A percentile compares a stretch with the other conserved stretches of the same genome.
Evolutionary conservation across 139 green algal genomes (phyloP).

Genomic region (Haematococcus lacustris): DNA sequence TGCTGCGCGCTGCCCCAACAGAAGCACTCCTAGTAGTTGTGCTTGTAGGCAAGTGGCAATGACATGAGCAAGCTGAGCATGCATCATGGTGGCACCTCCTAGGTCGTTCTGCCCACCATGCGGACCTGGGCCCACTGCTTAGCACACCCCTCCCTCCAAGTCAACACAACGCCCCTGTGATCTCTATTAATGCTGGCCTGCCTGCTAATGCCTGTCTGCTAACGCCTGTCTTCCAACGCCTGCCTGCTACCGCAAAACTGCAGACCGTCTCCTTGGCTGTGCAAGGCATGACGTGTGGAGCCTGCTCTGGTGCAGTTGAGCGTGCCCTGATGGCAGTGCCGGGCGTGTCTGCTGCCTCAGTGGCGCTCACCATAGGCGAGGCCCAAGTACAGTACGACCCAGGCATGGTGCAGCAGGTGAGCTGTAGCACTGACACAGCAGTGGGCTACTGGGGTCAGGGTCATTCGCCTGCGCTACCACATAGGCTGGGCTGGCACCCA

Average conservation of each 20-base stretch:
- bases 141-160: not conserved
- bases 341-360: constrained; percentile 40
- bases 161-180: not conserved
- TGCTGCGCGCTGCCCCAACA: not conserved
- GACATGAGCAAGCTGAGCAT: not conserved
- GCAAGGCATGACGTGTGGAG: constrained; percentile 74
- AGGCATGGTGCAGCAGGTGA: not conserved
- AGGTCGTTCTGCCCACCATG: not conserved
- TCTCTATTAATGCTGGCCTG: not conserved
- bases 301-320: constrained; percentile 71
- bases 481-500: too few species aligned
- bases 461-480: too few species aligned
- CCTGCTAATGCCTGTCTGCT: not conserved
- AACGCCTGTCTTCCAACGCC: too few species aligned
- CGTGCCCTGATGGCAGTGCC: constrained; percentile 30
- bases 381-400: constrained; percentile 12
- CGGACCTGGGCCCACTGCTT: not conserved
- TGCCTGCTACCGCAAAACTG: too few species aligned
- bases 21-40: not conserved
- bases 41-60: not conserved
- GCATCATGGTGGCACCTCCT: not conserved
- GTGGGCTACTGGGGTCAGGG: not conserved
- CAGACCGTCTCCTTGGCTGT: constrained; percentile 30
- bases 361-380: constrained; percentile 35
- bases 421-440: not conserved